Conservation (phyloP, 352 stramenopile genomes). For the Pythium brassicae region DNA sequence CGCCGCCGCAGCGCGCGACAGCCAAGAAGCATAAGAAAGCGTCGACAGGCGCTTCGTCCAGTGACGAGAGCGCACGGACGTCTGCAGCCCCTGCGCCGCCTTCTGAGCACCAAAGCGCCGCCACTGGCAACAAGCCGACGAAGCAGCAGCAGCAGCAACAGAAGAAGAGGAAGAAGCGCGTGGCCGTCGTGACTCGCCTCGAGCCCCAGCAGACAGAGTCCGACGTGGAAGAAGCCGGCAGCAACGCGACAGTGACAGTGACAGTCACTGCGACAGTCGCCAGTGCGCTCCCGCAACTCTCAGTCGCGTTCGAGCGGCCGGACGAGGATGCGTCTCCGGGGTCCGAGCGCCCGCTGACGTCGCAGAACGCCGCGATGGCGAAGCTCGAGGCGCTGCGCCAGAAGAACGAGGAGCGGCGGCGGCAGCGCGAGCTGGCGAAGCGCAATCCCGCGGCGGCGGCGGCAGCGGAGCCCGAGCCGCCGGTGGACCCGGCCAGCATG, state of each 20-base stretch:
- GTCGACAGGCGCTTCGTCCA: conserved; percentile 2
- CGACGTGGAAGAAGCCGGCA: not conserved
- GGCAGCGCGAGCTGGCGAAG: conserved; percentile 25
- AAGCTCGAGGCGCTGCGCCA: conserved; percentile 60
- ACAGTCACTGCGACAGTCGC: not conserved
- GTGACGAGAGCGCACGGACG: not conserved
- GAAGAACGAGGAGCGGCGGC: conserved; percentile 79
- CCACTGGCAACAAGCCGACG: not conserved
- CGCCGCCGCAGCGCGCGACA: conserved; percentile 10
- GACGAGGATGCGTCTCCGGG: conserved; percentile 1
- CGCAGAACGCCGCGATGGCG: conserved; percentile 66
- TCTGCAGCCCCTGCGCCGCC: not conserved
- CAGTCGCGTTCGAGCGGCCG: not conserved
- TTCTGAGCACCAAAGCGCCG: not conserved
- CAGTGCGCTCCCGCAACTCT: not conserved
- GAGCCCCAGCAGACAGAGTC: conserved; percentile 21
- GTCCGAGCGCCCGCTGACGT: conserved; percentile 22
- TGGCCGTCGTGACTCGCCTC: conserved; percentile 24
- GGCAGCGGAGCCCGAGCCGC: conserved; percentile 16
- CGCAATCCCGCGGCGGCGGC: conserved; percentile 6
- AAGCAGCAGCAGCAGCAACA: not conserved
- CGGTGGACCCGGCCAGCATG: conserved; percentile 25
- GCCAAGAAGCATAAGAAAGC: conserved; percentile 21
- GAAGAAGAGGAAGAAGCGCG: conserved; percentile 22
- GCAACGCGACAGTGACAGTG: not conserved